Evolutionary conservation across 805 yeast genomes (phyloP), one percentile per base, ranked within the genome.

Genomic region (Diddensiella caesifluorescens): DNA sequence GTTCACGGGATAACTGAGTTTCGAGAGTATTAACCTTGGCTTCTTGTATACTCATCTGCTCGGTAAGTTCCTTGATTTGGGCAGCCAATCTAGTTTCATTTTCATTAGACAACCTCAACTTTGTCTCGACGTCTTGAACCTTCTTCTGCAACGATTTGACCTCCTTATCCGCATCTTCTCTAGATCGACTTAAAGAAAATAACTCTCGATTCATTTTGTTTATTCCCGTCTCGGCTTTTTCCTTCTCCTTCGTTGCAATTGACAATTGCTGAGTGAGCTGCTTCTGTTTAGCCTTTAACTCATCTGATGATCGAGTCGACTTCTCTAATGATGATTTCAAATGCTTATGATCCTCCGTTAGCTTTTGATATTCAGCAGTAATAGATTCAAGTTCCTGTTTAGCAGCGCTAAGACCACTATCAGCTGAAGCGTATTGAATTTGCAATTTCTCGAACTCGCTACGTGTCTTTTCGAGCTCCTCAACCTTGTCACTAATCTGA

Each of bases 181-280:
- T 80, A 25, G 77, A 77, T 42, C 75, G 76, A 0, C 78, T 71
- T 32, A 87, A 65, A 36, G 73, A 73, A 60, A 86, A 75, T 22
- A 89, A 65, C 49, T 89, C 97, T 29, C 90, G 68, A 41, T 81
- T 83, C 95, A 89, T 84, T 52, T 87, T 88, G 57, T 88, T 88
- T 39, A 89, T 80, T 3, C 95, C 97, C 45, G 77, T 80, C 54
- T 89, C 96, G 1, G 90, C 83, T 49, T 74, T 80, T 20, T 69
- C 69, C 51, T 77, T 81, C 9, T 71, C 73, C 5, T 58, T 60
- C 33, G 64, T 69, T 5, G 64, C 42, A 1, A 55, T 45, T 3
- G 55, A 56, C 12, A 71, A 51, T 45, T 68, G 67, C 2, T 46
- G 45, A 30, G 61, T 60, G 13, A 71, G 49, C 13, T 55, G 53